These are phyloP conservation scores for Cucurbita moschata DNA, from an alignment of 306 rosid genomes.

Conservation along the genomic window DNA sequence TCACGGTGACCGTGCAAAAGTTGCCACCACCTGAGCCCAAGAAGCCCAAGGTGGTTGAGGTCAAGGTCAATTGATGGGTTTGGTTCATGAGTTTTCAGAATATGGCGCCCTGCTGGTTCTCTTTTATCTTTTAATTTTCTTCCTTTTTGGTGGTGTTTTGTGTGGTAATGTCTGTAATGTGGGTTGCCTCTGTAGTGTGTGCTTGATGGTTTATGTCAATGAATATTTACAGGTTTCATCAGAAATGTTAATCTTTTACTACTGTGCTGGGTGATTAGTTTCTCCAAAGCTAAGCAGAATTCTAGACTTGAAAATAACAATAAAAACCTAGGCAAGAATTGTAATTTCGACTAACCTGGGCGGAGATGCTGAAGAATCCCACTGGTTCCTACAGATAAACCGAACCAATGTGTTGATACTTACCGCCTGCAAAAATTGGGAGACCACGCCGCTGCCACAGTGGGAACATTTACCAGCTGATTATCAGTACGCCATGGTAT, in stretches of 20 bases:
- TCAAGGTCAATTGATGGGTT: slow-evolving; percentile 36
- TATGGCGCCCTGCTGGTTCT: not conserved
- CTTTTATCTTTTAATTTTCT: not conserved
- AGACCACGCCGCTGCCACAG: slow-evolving; percentile 10
- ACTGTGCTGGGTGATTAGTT: not conserved
- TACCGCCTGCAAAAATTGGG: slow-evolving; percentile 6
- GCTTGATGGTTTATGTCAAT: not conserved
- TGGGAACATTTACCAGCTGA: too few relatives aligned
- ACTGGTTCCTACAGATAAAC: not conserved
- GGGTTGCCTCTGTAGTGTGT: not conserved
- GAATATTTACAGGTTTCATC: not conserved
- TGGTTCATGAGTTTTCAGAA: not conserved
- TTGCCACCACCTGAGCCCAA: slow-evolving; percentile 92
- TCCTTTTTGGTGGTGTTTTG: not conserved
- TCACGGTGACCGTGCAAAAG: slow-evolving; percentile 60
- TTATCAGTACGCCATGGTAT: too few relatives aligned
- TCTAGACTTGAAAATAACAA: not conserved
- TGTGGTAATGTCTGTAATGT: not conserved
- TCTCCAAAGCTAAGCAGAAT: not conserved
- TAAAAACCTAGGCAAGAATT: not conserved
- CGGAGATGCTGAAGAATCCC: not conserved
- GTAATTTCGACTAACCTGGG: not conserved
- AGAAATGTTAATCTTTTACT: not conserved
- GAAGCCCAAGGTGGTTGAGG: slow-evolving; percentile 72
- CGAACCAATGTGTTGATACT: not conserved